These are phyloP conservation scores for Cichorium intybus DNA, from an alignment of 140 eudicot species.

Conservation along the genomic window DNA sequence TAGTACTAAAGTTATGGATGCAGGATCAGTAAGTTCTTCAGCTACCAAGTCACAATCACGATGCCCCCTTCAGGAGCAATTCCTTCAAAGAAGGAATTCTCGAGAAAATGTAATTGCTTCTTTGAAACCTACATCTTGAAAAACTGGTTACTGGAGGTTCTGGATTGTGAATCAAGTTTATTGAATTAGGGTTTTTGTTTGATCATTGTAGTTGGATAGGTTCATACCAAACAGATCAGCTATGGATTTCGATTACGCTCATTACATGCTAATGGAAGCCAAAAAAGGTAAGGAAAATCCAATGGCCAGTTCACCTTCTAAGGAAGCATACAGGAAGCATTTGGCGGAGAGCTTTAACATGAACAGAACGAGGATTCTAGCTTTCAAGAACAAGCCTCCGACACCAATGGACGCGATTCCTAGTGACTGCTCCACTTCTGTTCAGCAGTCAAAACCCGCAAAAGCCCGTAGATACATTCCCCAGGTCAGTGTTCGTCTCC, in stretches of 20 bases:
- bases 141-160: neutral
- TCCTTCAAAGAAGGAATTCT: conserved; percentile 48
- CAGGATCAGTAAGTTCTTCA: conserved; percentile 57
- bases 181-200: conserved; percentile 12
- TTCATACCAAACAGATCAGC: conserved; percentile 97
- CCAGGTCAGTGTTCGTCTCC: conserved; percentile 45
- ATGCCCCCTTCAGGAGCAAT: conserved; percentile 65
- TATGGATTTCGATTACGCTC: conserved; percentile 87
- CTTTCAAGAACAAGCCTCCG: conserved; percentile 95
- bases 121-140: neutral
- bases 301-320: conserved; percentile 54
- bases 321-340: conserved; percentile 87
- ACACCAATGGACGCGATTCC: conserved; percentile 54
- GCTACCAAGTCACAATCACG: conserved; percentile 46
- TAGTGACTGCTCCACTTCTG: conserved; percentile 35
- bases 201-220: conserved; percentile 70
- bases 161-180: neutral
- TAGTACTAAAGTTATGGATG: conserved; percentile 58
- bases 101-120: conserved; percentile 53
- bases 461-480: conserved; percentile 83
- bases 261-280: conserved; percentile 72
- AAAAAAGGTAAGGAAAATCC: conserved; percentile 87
- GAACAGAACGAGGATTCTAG: conserved; percentile 80
- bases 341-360: conserved; percentile 76
- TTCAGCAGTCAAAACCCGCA: conserved; percentile 51